Evolutionary conservation across 495 filamentous ascomycete species (phyloP), one percentile per base, ranked within the genome.

Genomic region (Aspergillus ellipticus): DNA sequence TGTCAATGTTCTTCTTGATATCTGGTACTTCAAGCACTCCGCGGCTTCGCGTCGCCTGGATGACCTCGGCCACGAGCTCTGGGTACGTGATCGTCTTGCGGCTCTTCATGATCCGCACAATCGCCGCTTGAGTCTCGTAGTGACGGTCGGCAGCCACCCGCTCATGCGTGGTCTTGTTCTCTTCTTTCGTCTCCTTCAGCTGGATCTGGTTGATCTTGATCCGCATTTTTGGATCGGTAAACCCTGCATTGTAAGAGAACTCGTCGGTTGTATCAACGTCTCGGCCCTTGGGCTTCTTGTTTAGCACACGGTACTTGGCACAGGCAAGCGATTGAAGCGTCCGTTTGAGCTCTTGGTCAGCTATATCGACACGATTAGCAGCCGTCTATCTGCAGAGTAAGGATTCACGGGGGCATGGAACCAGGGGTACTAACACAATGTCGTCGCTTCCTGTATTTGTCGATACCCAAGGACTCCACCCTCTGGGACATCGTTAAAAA

Each of bases 201-300:
- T 99, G 95, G 55, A 99, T 90, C 71, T 95, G 90, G 73, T 97
- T 98, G 78, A 97, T 96, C 77, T 99, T 97, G 72, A 99, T 86
- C 54, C 91, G 86, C 72, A 87, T 89, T 72, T 96, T 96, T 24
- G 81, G 79, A 60, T 96, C 87, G 16, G 73, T 73, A 71, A 99
- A 99, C 16, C 62, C 66, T 22, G 76, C 58, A 71, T 97, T 97
- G 57, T 94, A 82, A 0, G 78, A 77, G 64, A 99, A 99, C 11
- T 81, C 83, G 67, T 99, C 94, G 4, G 80, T 88, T 1, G 71
- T 59, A 49, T 80, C 78, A 49, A 99, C 86, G 0, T 97, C 91
- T 39, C 84, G 82, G 46, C 90, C 88, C 68, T 89, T 91, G 26
- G 94, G 95, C 49, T 82, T 79, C 72, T 99, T 99, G 49, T 66